Base-by-base conservation (phyloP, 2,329 filamentous ascomycete species). In the Trichoderma atroviride region DNA sequence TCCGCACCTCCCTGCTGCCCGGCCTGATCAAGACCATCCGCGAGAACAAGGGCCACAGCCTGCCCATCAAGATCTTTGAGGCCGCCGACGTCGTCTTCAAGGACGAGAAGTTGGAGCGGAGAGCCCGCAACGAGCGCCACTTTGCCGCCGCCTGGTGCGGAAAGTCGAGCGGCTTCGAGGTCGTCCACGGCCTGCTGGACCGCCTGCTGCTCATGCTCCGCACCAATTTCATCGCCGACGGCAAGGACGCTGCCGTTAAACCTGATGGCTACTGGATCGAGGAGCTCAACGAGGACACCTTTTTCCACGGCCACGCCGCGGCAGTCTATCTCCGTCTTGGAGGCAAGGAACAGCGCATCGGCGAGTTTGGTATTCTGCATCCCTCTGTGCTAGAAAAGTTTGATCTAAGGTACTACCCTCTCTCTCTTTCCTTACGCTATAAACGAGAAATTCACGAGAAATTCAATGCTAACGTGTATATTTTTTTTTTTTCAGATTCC, bases 61-160 rank as follows among this genome's bases (percentile, higher is more conserved):
- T 97, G 19, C 94, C 94, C 4, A 93, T 97, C 81, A 94, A 93
- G 84, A 91, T 97, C 78, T 97, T 96, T 79, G 94, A 97, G 82
- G 91, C 92, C 69, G 91, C 91, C 71, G 95, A 98, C 76, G 92
- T 97, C 24, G 94, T 92, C 35, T 93, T 97, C 85, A 97, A 98
- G 83, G 95, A 97, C 76, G 82, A 90, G 71, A 85, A 84, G 16
- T 81, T 89, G 58, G 96, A 99, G 86, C 89, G 96, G 73, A 93
- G 94, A 83, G 92, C 90, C 74, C 89, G 93, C 74, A 99, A 99
- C 79, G 93, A 97, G 85, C 87, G 95, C 68, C 95, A 97, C 83
- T 98, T 97, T 79, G 93, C 93, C n/a, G 96, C 94, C 11, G 94
- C 94, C 1, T 97, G 92, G 87, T 97, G 95, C 81, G 94, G 94